Evolutionary conservation across 768 basidiomycete species (phyloP).

Genomic region (Auriscalpium microsporum): DNA sequence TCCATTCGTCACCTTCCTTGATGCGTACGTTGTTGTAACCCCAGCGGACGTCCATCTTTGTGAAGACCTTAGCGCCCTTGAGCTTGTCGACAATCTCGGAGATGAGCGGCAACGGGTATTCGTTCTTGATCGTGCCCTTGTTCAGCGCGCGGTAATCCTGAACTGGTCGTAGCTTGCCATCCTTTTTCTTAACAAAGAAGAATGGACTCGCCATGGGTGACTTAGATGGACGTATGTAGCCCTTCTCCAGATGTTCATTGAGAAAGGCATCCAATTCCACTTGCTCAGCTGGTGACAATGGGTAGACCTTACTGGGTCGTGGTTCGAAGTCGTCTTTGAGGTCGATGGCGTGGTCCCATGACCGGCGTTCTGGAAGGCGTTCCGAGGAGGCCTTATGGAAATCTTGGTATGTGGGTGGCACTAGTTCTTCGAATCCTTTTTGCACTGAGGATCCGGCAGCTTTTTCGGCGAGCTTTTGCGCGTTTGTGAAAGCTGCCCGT

Average conservation of each 20-base stretch:
- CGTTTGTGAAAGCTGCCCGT: too few relatives aligned
- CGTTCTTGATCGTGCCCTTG: conserved; percentile 2
- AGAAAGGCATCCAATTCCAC: conserved; percentile 13
- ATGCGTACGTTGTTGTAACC: conserved; percentile 24
- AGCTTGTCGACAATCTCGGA: conserved; percentile 12
- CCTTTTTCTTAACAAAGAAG: too few relatives aligned
- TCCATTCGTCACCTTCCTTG: not conserved
- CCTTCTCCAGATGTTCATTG: not conserved
- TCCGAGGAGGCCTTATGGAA: conserved; percentile 15
- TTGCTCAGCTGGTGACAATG: conserved; percentile 15
- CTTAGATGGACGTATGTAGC: too few relatives aligned
- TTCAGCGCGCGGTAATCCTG: too few relatives aligned
- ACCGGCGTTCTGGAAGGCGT: conserved; percentile 10
- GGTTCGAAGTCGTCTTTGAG: conserved; percentile 7
- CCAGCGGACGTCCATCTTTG: conserved; percentile 22
- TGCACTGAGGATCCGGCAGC: too few relatives aligned
- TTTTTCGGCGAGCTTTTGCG: too few relatives aligned
- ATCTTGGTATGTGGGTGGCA: too few relatives aligned
- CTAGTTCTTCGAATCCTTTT: too few relatives aligned
- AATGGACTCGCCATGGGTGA: too few relatives aligned
- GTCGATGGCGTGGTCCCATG: conserved; percentile 15
- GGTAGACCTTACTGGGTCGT: conserved; percentile 11
- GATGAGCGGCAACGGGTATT: conserved; percentile 11
- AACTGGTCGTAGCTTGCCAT: too few relatives aligned
- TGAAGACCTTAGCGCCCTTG: conserved; percentile 13